Conservation (phyloP, 2,329 filamentous ascomycete genomes). For the Xylaria polymorpha region DNA sequence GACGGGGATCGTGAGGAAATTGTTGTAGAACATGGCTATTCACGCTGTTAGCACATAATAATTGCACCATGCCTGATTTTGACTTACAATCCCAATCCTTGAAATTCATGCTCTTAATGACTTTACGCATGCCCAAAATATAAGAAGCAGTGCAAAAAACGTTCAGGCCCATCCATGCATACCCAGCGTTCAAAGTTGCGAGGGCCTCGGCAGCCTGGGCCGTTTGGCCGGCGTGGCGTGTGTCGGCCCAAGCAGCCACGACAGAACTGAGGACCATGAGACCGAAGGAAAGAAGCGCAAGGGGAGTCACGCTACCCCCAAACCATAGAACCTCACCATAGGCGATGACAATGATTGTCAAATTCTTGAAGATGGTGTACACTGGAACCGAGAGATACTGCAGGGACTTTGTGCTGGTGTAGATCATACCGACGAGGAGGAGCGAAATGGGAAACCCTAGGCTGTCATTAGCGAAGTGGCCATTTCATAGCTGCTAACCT, state of each 20-base stretch:
- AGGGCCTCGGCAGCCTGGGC: constrained; percentile 77
- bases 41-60: constrained; percentile 48
- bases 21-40: constrained; percentile 99
- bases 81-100: constrained; percentile 98
- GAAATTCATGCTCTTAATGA: constrained; percentile 99
- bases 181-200: constrained; percentile 91
- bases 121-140: constrained; percentile 93
- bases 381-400: constrained; percentile 97
- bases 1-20: constrained; percentile 94
- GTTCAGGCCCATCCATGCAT: constrained; percentile 98
- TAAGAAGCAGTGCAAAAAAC: constrained; percentile 94
- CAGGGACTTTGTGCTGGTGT: constrained; percentile 94
- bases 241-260: constrained; percentile 96
- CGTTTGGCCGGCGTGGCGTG: constrained; percentile 69
- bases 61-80: background rate
- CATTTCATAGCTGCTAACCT: background rate
- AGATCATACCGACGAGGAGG: constrained; percentile 98
- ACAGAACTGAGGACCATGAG: constrained; percentile 96
- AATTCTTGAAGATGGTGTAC: constrained; percentile 99
- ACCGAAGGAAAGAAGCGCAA: constrained; percentile 92
- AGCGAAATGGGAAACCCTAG: constrained; percentile 96
- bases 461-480: constrained; percentile 36
- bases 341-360: constrained; percentile 98
- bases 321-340: constrained; percentile 99
- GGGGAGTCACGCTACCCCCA: constrained; percentile 86